These are phyloP conservation scores for Leccinum angustisporum DNA, from an alignment of 1,284 basidiomycete species.

Conservation along the genomic window DNA sequence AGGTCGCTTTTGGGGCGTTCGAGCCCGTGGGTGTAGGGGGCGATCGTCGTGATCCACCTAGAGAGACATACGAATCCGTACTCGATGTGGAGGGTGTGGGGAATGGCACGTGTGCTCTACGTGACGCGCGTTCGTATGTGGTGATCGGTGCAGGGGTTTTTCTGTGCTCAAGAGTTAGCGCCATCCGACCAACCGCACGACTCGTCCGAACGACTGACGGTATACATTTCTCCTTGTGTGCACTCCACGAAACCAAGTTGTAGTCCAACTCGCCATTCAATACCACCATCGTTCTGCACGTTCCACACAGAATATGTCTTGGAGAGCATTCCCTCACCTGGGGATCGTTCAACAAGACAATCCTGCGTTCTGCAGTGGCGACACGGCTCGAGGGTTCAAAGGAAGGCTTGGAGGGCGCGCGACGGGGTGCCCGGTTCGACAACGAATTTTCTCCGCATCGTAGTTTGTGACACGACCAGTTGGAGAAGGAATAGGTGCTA, in stretches of 20 bases:
- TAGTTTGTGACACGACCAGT: slow-evolving; percentile 54
- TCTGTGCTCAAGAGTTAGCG: slow-evolving; percentile 16
- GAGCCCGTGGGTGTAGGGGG: slow-evolving; percentile 38
- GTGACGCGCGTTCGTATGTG: slow-evolving; percentile 20
- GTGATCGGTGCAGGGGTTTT: slow-evolving; percentile 22
- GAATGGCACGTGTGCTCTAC: slow-evolving; percentile 9
- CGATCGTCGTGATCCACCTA: slow-evolving; percentile 21
- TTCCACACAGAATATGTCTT: slow-evolving; percentile 47
- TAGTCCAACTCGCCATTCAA: slow-evolving; percentile 53
- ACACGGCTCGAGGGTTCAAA: slow-evolving; percentile 54
- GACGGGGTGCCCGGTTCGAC: slow-evolving; percentile 19
- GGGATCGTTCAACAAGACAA: slow-evolving; percentile 58
- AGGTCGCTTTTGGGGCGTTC: slow-evolving; percentile 36
- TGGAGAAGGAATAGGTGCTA: slow-evolving; percentile 42
- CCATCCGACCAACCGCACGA: slow-evolving; percentile 1
- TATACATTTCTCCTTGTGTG: slow-evolving; percentile 54
- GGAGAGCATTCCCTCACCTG: slow-evolving; percentile 50
- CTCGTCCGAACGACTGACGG: slow-evolving; percentile 37
- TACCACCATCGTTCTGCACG: slow-evolving; percentile 44
- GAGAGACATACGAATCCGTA: slow-evolving; percentile 16
- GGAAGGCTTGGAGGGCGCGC: slow-evolving; percentile 20
- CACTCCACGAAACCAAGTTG: slow-evolving; percentile 56
- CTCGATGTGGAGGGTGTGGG: slow-evolving; percentile 24
- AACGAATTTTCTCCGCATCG: slow-evolving; percentile 35
- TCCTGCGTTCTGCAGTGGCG: slow-evolving; percentile 56